Conservation (phyloP, 202 grass and related monocot species). For the Eragrostis tef region DNA sequence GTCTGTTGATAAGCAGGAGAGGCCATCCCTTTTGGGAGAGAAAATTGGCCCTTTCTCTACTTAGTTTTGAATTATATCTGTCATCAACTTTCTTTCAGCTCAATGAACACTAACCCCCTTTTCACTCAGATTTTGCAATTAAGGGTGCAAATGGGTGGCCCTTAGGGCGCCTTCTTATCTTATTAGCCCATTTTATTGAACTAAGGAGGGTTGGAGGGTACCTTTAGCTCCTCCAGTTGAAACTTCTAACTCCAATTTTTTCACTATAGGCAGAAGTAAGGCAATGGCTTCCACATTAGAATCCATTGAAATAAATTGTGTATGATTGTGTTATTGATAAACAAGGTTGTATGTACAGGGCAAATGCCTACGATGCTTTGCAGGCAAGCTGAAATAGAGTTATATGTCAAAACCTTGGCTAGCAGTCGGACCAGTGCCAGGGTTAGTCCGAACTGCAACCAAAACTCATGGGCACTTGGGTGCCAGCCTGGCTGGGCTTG, state of each 20-base stretch:
- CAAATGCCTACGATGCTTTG: constrained; percentile 55
- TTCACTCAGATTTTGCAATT: too few species aligned
- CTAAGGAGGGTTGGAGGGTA: too few species aligned
- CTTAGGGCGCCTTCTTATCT: too few species aligned
- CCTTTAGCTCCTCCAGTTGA: too few species aligned
- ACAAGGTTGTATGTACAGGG: constrained; percentile 39
- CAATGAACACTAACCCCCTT: too few species aligned
- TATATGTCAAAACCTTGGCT: constrained; percentile 59
- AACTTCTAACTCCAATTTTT: neutral
- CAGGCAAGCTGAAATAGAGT: constrained; percentile 42
- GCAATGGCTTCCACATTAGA: neutral
- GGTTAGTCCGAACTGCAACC: constrained; percentile 71
- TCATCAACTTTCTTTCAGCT: too few species aligned
- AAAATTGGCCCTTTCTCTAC: too few species aligned
- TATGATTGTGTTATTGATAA: neutral
- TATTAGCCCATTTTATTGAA: too few species aligned
- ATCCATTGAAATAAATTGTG: neutral
- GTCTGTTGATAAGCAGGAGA: neutral
- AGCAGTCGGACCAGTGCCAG: constrained; percentile 14
- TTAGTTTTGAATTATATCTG: too few species aligned
- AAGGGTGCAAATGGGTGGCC: too few species aligned
- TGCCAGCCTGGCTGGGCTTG: constrained; percentile 82
- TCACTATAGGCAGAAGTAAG: neutral
- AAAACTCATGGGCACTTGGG: constrained; percentile 58
- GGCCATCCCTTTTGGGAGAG: neutral